phyloP scores from a whole-genome alignment of 768 basidiomycete species.

The Filobasidium floriforme region DNA sequence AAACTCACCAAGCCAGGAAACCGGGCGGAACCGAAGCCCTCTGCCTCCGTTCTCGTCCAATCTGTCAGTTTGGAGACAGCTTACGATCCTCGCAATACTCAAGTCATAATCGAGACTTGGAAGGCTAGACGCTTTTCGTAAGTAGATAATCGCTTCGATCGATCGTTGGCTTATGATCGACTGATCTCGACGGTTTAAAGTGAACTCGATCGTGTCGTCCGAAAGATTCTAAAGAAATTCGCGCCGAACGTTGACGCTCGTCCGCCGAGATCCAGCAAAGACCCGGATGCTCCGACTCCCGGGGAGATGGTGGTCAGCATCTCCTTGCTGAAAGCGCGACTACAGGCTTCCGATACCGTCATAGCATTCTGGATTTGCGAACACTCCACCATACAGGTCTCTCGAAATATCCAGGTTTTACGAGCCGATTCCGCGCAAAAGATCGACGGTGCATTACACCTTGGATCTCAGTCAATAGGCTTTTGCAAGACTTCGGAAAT shows the following conservation, averaged over 20 bases:
- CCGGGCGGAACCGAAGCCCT: too few relatives aligned
- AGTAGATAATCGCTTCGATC: background rate
- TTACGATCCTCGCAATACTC: background rate
- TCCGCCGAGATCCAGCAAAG: too few relatives aligned
- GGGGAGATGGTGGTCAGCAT: background rate
- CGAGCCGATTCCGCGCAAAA: background rate
- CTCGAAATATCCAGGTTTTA: background rate
- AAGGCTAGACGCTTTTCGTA: background rate
- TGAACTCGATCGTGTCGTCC: too few relatives aligned
- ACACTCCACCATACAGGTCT: background rate
- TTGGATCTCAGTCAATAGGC: conserved; percentile 18
- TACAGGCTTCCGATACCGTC: conserved; percentile 1
- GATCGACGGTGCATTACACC: background rate
- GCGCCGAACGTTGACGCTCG: too few relatives aligned
- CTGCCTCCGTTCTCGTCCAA: background rate
- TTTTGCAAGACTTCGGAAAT: conserved; percentile 14
- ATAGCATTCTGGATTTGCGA: background rate
- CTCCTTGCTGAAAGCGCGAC: background rate
- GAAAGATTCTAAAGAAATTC: too few relatives aligned
- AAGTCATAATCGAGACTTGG: background rate
- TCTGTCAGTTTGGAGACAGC: background rate
- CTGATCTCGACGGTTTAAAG: too few relatives aligned
- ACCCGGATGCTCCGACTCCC: background rate
- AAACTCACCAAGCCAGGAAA: background rate
- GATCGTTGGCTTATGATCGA: background rate